These are phyloP conservation scores for Boletus rubescentipes DNA, from an alignment of 768 basidiomycete species.

Conservation along the genomic window DNA sequence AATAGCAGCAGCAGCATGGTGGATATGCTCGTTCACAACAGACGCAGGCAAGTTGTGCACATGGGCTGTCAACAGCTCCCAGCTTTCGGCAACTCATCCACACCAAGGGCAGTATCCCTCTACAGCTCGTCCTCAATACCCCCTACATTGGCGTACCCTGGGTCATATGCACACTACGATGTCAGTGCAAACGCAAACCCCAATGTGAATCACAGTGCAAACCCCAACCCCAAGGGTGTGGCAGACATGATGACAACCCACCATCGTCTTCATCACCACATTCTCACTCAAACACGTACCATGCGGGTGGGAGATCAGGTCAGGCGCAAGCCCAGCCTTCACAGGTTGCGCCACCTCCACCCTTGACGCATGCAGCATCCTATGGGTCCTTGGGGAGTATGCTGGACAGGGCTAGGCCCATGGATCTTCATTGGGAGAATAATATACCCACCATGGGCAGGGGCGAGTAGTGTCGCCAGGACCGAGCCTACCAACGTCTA, in stretches of 20 bases:
- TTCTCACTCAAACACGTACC: constrained; percentile 21
- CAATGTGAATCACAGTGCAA: constrained; percentile 11
- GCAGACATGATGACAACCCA: constrained; percentile 28
- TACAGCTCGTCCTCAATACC: constrained; percentile 27
- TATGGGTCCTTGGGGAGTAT: constrained; percentile 27
- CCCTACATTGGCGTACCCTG: constrained; percentile 24
- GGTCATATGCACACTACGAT: constrained; percentile 30
- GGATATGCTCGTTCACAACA: constrained; percentile 23
- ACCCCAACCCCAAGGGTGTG: constrained; percentile 6
- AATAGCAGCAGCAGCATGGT: constrained; percentile 21
- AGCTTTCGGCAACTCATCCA: constrained; percentile 17
- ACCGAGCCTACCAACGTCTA: constrained; percentile 12
- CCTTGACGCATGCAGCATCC: constrained; percentile 21
- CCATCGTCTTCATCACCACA: constrained; percentile 22
- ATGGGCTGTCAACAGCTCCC: constrained; percentile 24
- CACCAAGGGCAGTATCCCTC: constrained; percentile 28
- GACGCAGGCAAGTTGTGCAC: constrained; percentile 16
- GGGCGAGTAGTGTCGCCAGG: constrained; percentile 20
- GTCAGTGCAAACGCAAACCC: constrained; percentile 26
- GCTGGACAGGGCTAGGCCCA: constrained; percentile 19
- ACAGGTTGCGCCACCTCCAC: constrained; percentile 16
- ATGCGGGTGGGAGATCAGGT: constrained; percentile 16
- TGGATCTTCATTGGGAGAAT: constrained; percentile 21
- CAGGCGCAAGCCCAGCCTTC: constrained; percentile 19
- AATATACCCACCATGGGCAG: constrained; percentile 24